Conservation (phyloP, 805 yeast genomes). For the Ogataea pini region DNA sequence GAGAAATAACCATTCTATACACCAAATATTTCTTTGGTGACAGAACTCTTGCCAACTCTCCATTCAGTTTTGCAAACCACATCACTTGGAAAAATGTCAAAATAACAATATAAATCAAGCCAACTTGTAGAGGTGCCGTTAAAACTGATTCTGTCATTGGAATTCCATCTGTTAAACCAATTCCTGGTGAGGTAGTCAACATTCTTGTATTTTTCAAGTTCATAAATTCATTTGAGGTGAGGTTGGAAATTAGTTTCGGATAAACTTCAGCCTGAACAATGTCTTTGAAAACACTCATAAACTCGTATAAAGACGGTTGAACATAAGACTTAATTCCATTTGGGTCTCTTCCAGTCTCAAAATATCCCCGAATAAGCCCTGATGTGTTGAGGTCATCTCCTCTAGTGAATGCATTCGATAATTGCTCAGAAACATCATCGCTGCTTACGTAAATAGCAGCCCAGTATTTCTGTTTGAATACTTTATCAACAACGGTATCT, state of each 20-base stretch:
- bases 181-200: slow-evolving; percentile 25
- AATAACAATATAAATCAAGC: slow-evolving; percentile 70
- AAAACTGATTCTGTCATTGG: slow-evolving; percentile 53
- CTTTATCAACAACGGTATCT: slow-evolving; percentile 42
- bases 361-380: slow-evolving; percentile 34
- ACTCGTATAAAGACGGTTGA: slow-evolving; percentile 40
- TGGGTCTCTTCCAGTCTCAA: slow-evolving; percentile 68
- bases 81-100: slow-evolving; percentile 71
- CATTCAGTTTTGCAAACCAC: slow-evolving; percentile 58
- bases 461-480: slow-evolving; percentile 65
- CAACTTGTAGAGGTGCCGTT: slow-evolving; percentile 72
- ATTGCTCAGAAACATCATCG: slow-evolving; percentile 43
- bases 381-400: slow-evolving; percentile 35
- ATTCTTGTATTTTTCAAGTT: slow-evolving; percentile 25
- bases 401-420: slow-evolving; percentile 41
- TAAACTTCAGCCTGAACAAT: slow-evolving; percentile 21
- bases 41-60: slow-evolving; percentile 44
- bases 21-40: slow-evolving; percentile 47
- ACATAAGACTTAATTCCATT: slow-evolving; percentile 47
- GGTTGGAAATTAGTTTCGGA: slow-evolving; percentile 34
- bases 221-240: slow-evolving; percentile 20
- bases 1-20: slow-evolving; percentile 53
- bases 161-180: slow-evolving; percentile 42
- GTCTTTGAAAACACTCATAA: slow-evolving; percentile 36
- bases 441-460: slow-evolving; percentile 53